Evolutionary conservation across 805 yeast genomes (phyloP), one percentile per base, ranked within the genome.

Genomic region (Candida ovalis): DNA sequence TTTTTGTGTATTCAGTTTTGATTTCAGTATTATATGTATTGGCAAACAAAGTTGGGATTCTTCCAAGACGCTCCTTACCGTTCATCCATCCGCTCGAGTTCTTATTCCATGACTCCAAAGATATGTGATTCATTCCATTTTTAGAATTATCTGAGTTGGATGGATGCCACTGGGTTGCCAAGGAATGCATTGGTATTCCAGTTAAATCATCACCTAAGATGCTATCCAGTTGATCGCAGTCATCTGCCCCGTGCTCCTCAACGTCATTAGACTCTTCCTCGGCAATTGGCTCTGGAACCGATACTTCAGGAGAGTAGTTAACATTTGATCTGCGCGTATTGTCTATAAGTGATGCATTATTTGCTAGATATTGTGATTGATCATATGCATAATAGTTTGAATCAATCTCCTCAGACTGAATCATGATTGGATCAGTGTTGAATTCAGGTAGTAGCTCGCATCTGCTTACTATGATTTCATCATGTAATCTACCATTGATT

Each of bases 91-190:
- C 41, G 6, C 43, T 48, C 1, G 59, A 49, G 38, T 62, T 56
- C 12, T 53, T 43, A 15, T 62, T 54, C 67, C 67, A 63, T 3
- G 60, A 40, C n/a, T 63, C 66, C n/a, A 61, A 48, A 12, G 66
- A 60, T 9, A 63, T 57, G 41, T 59, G 60, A 38, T 54, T 53
- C 27, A 58, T 13, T 8, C 52, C 53, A 13, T 30, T 28, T 9
- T 39, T 25, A 23, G n/a, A 6, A 19, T 21, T 18, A 7, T 33
- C 27, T 2, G 43, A 30, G 1, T 17, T 18, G 3, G 22, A 18
- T 1, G 43, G 25, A 1, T 54, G 53, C 64, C 63, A 60, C n/a
- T 44, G 43, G 15, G 35, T 5, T 43, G 44, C 38, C 8, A 38
- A 24, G 7, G 52, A 39, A 25, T 52, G 50, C 13, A 41, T 48